Evolutionary conservation across 75 land plant species (phyloP), one percentile per base, ranked within the genome.

Genomic region (Azolla pinnata): DNA sequence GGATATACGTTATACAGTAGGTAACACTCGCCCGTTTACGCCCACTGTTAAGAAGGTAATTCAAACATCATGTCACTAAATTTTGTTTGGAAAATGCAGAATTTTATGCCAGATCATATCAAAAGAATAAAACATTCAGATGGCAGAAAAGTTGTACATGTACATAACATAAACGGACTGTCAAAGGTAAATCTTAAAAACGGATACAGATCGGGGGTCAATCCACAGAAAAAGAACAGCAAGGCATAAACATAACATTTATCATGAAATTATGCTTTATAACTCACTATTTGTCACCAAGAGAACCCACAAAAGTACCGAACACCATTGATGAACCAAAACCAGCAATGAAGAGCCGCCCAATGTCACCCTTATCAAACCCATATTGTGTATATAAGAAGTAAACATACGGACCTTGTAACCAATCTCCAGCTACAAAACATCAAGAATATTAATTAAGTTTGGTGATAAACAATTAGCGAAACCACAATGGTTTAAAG

Each of bases 1-100:
- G 61, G 1, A 92, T 92, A 51, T 92, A 92, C 3, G 95, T 80
- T 26, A 92, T 81, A 64, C 97, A 92, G 79, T 92, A 92, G 42
- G 86, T 85, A 0, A 92, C 67, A 64, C 89, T 80, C 29, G 92
- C 92, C 61, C 96, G 79, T 76, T 83, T 92, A 31, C 97, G 86
- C 26, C 97, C 97, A 77, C 97, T 92, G 69, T 44, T n/a, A n/a
- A 63, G 9, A 69, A 61, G 21, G 10, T 44, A 7, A 49, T 56
- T 9, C 28, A 48, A 14, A 45, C 0, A 23, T 29, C 20, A 30
- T 7, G 50, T 17, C 17, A 53, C n/a, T n/a, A n/a, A n/a, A n/a
- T n/a, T n/a, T n/a, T n/a, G n/a, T n/a, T n/a, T n/a, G n/a, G n/a
- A 16, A 8, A n/a, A 20, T 25, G 4, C 24, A 5, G 18, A 19